These are phyloP conservation scores for Metroxylon sagu DNA, from an alignment of 176 grass and related monocot species.

Conservation along the genomic window DNA sequence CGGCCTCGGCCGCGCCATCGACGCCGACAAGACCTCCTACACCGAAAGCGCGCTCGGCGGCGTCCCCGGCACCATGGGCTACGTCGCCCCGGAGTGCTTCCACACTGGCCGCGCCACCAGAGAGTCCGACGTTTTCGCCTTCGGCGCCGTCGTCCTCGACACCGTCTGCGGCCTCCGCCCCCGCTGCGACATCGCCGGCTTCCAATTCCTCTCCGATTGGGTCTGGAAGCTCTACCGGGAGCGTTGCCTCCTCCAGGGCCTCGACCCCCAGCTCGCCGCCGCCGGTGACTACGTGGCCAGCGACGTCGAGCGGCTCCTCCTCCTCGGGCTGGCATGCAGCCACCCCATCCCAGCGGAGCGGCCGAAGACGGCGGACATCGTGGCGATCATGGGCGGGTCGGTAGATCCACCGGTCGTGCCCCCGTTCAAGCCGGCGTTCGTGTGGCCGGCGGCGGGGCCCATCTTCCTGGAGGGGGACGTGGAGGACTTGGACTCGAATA, in stretches of 20 bases:
- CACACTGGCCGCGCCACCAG: constrained; percentile 73
- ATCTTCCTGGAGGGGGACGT: background rate
- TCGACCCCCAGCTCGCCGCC: constrained; percentile 33
- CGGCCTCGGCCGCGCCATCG: no score
- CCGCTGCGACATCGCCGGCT: constrained; percentile 38
- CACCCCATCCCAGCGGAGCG: constrained; percentile 63
- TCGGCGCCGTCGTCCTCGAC: constrained; percentile 67
- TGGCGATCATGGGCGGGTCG: constrained; percentile 40
- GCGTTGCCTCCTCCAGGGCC: constrained; percentile 32
- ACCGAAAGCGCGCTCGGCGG: constrained; percentile 28
- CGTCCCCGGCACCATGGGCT: constrained; percentile 60
- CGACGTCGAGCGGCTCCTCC: constrained; percentile 59
- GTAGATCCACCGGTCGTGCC: constrained; percentile 39
- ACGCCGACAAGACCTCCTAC: no score
- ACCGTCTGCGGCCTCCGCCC: constrained; percentile 57
- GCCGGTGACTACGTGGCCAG: constrained; percentile 23
- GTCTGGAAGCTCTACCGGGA: constrained; percentile 73
- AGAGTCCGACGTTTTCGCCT: no score
- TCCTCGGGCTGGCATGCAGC: constrained; percentile 84
- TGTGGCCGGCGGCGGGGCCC: constrained; percentile 41
- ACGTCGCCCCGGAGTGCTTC: constrained; percentile 97
- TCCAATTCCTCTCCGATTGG: constrained; percentile 56
- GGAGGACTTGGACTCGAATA: constrained; percentile 26
- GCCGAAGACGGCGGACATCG: constrained; percentile 37
- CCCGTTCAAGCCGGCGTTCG: constrained; percentile 49